phyloP scores from a whole-genome alignment of 352 stramenopile genomes.

The Elongisporangium undulatum region DNA sequence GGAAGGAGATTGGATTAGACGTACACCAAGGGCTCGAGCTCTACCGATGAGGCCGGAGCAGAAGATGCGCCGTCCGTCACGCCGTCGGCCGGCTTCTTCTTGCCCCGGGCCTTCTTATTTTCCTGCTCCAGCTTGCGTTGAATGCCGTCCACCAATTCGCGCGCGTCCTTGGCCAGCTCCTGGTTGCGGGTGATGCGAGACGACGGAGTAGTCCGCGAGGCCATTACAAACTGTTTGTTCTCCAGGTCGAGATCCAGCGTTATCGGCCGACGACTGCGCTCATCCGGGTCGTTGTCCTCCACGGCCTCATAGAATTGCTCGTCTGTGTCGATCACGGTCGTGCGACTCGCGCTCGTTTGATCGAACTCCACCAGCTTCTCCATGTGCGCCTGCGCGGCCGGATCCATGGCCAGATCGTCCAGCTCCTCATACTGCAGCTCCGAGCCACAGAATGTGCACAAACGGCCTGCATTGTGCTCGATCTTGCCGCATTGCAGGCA shows the following conservation, averaged over 20 bases:
- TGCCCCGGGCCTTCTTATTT: slow-evolving; percentile 6
- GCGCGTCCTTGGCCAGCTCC: slow-evolving; percentile 45
- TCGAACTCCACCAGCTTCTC: slow-evolving; percentile 49
- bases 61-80: background rate
- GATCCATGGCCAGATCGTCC: slow-evolving; percentile 24
- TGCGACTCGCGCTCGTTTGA: slow-evolving; percentile 33
- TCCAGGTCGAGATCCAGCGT: slow-evolving; percentile 46
- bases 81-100: background rate
- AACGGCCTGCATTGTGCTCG: slow-evolving; percentile 50
- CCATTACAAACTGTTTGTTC: slow-evolving; percentile 32
- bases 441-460: slow-evolving; percentile 50
- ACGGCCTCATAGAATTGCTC: slow-evolving; percentile 33
- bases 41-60: background rate
- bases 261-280: slow-evolving; percentile 18
- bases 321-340: slow-evolving; percentile 39
- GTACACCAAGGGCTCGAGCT: background rate
- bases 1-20: background rate
- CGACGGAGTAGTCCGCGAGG: background rate
- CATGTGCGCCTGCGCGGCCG: slow-evolving; percentile 41
- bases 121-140: slow-evolving; percentile 37
- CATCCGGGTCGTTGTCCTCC: slow-evolving; percentile 5
- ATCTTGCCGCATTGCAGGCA: slow-evolving; percentile 64
- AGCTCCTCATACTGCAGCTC: slow-evolving; percentile 56
- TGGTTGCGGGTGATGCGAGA: slow-evolving; percentile 38
- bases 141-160: slow-evolving; percentile 42